Base-by-base conservation (phyloP, 1,284 basidiomycete species). In the Ustilago nuda region DNA sequence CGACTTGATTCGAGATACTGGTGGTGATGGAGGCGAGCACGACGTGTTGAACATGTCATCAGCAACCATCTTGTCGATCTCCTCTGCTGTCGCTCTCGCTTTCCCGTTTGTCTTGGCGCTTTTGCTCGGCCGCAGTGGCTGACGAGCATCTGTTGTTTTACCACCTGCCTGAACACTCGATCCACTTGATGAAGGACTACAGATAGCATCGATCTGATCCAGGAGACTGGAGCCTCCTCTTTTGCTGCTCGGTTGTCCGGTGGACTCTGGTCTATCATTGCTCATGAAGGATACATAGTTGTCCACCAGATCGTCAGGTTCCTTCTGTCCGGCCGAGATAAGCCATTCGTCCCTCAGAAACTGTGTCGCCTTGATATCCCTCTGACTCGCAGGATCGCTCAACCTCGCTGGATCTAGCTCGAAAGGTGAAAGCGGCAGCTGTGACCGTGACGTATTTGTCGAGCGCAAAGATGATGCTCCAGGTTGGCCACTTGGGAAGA, bases 151-250 rank as follows among this genome's bases (percentile, higher is more conserved):
- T 11, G n/a, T 41, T 7, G 15, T 11, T 9, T 6, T 27, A 7
- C 11, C 23, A 9, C 3, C 36, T 13, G 37, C 19, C 27, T 23
- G 36, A 41, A 36, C 46, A 30, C 64, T 52, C 2, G 64, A 67
- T 15, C 39, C 50, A 50, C 46, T 57, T 15, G 50, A 52, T 2
- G 71, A 57, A 5, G 71, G 55, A 27, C 65, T 61, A 36, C 71
- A 73, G 36, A 73, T 68, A n/a, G 33, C 53, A 35, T 67, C 66
- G 36, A 68, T 66, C 50, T 73, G 71, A 46, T 73, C 66, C 3
- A 73, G 54, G 32, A 72, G 51, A 12, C 64, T 72, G 19, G 65
- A 61, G 13, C 68, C 54, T 23, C 56, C 45, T 30, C 56, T 51
- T 19, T 54, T 68, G 23, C 23, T 27, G 23, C 2, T 55, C 13